Conservation (phyloP, 2,329 filamentous ascomycete genomes). For the Chaetomium sp. region DNA sequence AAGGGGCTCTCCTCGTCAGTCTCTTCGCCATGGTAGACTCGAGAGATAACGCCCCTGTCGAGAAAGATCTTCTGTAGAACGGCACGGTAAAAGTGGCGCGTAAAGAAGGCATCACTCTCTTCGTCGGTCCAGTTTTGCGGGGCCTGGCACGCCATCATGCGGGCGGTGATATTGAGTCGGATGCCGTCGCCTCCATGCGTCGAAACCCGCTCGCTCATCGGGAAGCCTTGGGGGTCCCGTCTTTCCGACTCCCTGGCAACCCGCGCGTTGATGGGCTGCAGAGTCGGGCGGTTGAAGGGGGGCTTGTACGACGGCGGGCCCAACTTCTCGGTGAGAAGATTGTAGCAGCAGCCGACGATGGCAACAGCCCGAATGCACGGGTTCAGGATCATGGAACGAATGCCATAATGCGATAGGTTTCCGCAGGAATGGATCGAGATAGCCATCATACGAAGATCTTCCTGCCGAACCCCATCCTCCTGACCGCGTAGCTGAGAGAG, state of each 20-base stretch:
- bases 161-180: conserved; percentile 89
- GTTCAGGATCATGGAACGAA: conserved; percentile 83
- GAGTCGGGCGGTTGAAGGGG: conserved; percentile 69
- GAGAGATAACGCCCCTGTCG: conserved; percentile 75
- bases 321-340: conserved; percentile 86
- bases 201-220: conserved; percentile 76
- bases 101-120: conserved; percentile 88
- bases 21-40: conserved; percentile 50
- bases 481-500: conserved; percentile 62
- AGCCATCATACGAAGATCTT: conserved; percentile 68
- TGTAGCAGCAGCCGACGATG: conserved; percentile 98
- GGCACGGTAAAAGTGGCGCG: conserved; percentile 87
- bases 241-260: conserved; percentile 67
- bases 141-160: conserved; percentile 98
- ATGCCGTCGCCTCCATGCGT: conserved; percentile 65
- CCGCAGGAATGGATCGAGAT: conserved; percentile 97
- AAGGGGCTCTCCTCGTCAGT: conserved; percentile 29
- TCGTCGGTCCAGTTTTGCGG: conserved; percentile 84
- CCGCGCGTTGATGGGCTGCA: conserved; percentile 69
- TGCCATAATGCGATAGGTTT: conserved; percentile 92
- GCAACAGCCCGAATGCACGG: conserved; percentile 84
- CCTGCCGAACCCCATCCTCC: conserved; percentile 39
- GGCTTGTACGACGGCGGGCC: conserved; percentile 86
- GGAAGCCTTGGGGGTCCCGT: conserved; percentile 89
- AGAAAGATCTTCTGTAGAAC: conserved; percentile 90